These are phyloP conservation scores for Maudiozyma saulgeensis DNA, from an alignment of 805 yeast species.

Conservation along the genomic window DNA sequence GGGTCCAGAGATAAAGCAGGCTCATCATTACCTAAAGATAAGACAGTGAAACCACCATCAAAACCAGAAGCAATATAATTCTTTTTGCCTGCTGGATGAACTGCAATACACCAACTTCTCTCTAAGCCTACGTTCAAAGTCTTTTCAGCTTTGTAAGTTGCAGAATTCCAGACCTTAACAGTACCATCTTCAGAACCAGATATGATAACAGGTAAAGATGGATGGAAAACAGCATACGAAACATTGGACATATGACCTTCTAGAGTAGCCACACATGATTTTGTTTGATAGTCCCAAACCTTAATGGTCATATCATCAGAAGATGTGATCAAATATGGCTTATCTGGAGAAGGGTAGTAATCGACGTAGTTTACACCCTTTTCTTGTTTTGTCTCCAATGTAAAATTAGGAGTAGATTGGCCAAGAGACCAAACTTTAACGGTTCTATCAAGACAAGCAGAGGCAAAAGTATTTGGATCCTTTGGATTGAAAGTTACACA, in stretches of 20 bases:
- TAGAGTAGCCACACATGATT: slow-evolving; percentile 85
- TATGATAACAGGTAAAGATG: slow-evolving; percentile 87
- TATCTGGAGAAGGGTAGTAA: slow-evolving; percentile 94
- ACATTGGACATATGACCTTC: slow-evolving; percentile 93
- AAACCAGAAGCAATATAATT: slow-evolving; percentile 86
- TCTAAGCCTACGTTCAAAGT: slow-evolving; percentile 85
- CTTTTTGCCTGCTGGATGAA: slow-evolving; percentile 53
- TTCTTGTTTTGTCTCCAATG: slow-evolving; percentile 80
- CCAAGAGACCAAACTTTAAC: slow-evolving; percentile 96
- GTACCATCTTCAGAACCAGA: slow-evolving; percentile 97
- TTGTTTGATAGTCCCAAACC: slow-evolving; percentile 96
- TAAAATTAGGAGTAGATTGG: slow-evolving; percentile 78
- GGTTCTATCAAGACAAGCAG: slow-evolving; percentile 92
- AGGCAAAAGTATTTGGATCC: slow-evolving; percentile 94
- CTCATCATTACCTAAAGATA: slow-evolving; percentile 86
- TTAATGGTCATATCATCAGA: slow-evolving; percentile 85
- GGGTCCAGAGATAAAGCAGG: slow-evolving; percentile 91
- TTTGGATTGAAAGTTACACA: slow-evolving; percentile 91
- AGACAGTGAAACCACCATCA: slow-evolving; percentile 85
- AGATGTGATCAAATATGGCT: slow-evolving; percentile 87
- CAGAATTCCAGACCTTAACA: slow-evolving; percentile 88
- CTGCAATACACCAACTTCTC: slow-evolving; percentile 91
- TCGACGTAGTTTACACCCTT: slow-evolving; percentile 95
- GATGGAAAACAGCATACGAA: slow-evolving; percentile 94
- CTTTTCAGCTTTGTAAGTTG: slow-evolving; percentile 88